phyloP scores from a whole-genome alignment of 805 yeast species.

The Yamadazyma sp. region DNA sequence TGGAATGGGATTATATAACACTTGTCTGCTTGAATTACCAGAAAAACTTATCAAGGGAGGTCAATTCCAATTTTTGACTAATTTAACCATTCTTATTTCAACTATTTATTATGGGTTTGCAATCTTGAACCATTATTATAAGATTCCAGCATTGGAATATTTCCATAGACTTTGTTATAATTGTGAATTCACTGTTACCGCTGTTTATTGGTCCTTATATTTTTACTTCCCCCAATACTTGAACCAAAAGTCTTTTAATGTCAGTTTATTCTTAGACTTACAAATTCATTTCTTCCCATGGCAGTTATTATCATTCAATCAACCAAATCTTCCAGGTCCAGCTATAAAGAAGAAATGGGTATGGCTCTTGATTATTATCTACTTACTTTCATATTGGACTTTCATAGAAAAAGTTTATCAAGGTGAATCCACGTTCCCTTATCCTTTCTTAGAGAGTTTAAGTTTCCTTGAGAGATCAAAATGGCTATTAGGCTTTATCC shows the following conservation, averaged over 20 bases:
- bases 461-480: slow-evolving; percentile 1
- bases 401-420: slow-evolving; percentile 14
- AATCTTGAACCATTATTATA: neutral
- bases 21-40: slow-evolving; percentile 15
- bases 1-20: slow-evolving; percentile 2
- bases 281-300: slow-evolving; percentile 26
- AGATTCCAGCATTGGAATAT: neutral
- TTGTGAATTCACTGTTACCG: slow-evolving; percentile 22
- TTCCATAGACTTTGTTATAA: slow-evolving; percentile 14
- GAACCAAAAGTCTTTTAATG: slow-evolving; percentile 16
- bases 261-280: slow-evolving; percentile 17
- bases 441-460: slow-evolving; percentile 9
- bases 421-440: slow-evolving; percentile 7
- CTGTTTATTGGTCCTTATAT: slow-evolving; percentile 21
- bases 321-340: too few relatives aligned
- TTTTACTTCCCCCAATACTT: slow-evolving; percentile 16
- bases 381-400: slow-evolving; percentile 16
- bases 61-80: slow-evolving; percentile 24
- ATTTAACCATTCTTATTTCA: slow-evolving; percentile 14
- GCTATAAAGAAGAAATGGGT: neutral
- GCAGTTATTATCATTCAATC: too few relatives aligned
- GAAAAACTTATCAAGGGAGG: slow-evolving; percentile 19
- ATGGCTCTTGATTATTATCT: slow-evolving; percentile 7
- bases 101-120: slow-evolving; percentile 2
- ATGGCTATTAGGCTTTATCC: slow-evolving; percentile 6